Evolutionary conservation across 2,329 filamentous ascomycete species (phyloP), one percentile per base, ranked within the genome.

Genomic region (Septoria linicola): DNA sequence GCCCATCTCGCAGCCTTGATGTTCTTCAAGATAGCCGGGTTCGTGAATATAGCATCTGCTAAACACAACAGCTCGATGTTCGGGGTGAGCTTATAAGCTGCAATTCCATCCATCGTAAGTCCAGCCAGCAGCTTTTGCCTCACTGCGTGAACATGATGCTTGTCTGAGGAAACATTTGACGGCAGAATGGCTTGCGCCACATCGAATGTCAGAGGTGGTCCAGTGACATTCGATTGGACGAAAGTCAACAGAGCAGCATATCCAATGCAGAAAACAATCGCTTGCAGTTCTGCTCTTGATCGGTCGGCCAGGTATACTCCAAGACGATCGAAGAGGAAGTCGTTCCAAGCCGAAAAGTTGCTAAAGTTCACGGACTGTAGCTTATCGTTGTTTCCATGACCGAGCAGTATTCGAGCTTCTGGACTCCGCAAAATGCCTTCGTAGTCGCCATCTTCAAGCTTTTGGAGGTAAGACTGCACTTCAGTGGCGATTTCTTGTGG

Each of bases 141-240:
- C 13, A 84, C 63, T 0, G 68, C 65, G 36, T 71, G 70, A 1
- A 79, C 59, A 3, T 61, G 55, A 14, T 63, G 51, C 23, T 35
- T 27, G 30, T 43, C 40, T 21, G 27, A 27, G 8, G 40, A 30
- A n/a, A 49, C 31, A 3, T 43, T 21, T 4, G 31, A 30, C 1
- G 79, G 76, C 3, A 85, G 63, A 4, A 84, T 57, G 1, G 73
- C 57, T 10, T 77, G 70, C 3, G 77, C 71, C 2, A 79, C 70
- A 19, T 70, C 70, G 64, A 83, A 85, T 0, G 76, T 72, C n/a
- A 95, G 74, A 0, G 89, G 85, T 1, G 91, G 91, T 0, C 91
- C 91, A 3, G 91, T 96, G 47, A 95, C 87, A 66, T 89, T 96
- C 1, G 83, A 83, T 68, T 96, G 91, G 13, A 96, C 71, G 66